These are phyloP conservation scores for Penicillium glabrum DNA, from an alignment of 2,329 filamentous ascomycete genomes.

Conservation along the genomic window DNA sequence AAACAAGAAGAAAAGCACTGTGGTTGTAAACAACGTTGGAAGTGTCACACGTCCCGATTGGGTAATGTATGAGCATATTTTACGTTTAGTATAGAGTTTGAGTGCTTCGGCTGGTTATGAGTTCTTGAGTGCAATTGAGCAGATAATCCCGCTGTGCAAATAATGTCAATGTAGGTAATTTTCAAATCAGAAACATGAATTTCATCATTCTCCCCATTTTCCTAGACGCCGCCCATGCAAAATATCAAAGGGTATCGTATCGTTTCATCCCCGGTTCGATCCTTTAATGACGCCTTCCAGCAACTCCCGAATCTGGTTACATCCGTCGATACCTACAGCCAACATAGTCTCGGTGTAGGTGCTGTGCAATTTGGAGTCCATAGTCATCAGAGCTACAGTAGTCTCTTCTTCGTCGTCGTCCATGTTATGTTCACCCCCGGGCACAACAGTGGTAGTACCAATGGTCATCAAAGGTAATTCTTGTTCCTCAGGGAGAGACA, in stretches of 20 bases:
- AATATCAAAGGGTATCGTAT: slow-evolving; percentile 12
- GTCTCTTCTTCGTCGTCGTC: slow-evolving; percentile 42
- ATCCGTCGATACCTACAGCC: slow-evolving; percentile 87
- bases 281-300: slow-evolving; percentile 77
- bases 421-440: slow-evolving; percentile 58
- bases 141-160: slow-evolving; percentile 14
- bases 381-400: slow-evolving; percentile 73
- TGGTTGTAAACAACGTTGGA: not conserved
- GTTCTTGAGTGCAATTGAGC: slow-evolving; percentile 23
- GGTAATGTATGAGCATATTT: slow-evolving; percentile 9
- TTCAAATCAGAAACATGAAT: not conserved
- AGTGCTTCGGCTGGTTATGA: not conserved
- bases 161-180: not conserved
- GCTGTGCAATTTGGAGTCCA: slow-evolving; percentile 86
- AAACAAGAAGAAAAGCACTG: not conserved
- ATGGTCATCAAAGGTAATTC: slow-evolving; percentile 89
- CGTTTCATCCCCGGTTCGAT: slow-evolving; percentile 16
- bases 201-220: not conserved
- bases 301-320: slow-evolving; percentile 78
- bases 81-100: not conserved
- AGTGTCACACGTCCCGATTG: not conserved
- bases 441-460: slow-evolving; percentile 58
- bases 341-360: slow-evolving; percentile 84
- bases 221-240: slow-evolving; percentile 10
- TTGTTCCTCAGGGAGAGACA: slow-evolving; percentile 53